Evolutionary conservation across 148 eudicot species (phyloP), one percentile per base, ranked within the genome.

Genomic region (Cornus controversa): DNA sequence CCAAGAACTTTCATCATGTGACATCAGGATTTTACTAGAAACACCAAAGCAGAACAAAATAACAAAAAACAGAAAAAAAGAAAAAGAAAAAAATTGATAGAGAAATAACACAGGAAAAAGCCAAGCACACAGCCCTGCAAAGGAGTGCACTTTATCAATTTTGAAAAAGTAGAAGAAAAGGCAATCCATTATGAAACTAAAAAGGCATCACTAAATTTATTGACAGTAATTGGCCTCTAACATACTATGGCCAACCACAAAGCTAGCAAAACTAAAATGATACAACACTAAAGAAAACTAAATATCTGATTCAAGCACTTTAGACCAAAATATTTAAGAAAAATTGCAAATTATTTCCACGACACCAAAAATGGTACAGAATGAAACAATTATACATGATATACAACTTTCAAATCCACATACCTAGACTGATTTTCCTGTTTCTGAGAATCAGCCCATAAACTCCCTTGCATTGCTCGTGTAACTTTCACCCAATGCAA

Each of bases 401-500:
- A 63, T 31, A 64, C 53, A 36, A 58, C 28, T n/a, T 78, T 40
- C 23, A 37, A 74, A 31, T 20, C 47, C 67, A 81, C 88, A 71
- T 85, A 94, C 99, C 89, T 88, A 71, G 99, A 80, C 80, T 93
- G 93, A 81, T 83, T 86, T 76, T 91, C 94, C 84, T 89, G 94
- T 80, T 91, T 96, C 77, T 85, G 93, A 75, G 87, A 77, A 82
- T 96, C 99, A 77, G 98, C 99, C 99, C 99, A 96, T 76, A 96
- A 85, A 86, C 99, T 96, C 77, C 99, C 99, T 80, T 96, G 91
- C 85, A 91, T 72, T 68, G 98, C 98, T 75, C 99, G 87, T 40
- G 99, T 89, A 75, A 96, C 99, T 87, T 96, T 96, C 28, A 88
- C 91, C 99, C 99, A 96, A 79, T 96, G 99, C 75, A 96, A 87